These are phyloP conservation scores for Phaeosphaeriaceae sp. DNA, from an alignment of 2,329 filamentous ascomycete species.

Conservation along the genomic window DNA sequence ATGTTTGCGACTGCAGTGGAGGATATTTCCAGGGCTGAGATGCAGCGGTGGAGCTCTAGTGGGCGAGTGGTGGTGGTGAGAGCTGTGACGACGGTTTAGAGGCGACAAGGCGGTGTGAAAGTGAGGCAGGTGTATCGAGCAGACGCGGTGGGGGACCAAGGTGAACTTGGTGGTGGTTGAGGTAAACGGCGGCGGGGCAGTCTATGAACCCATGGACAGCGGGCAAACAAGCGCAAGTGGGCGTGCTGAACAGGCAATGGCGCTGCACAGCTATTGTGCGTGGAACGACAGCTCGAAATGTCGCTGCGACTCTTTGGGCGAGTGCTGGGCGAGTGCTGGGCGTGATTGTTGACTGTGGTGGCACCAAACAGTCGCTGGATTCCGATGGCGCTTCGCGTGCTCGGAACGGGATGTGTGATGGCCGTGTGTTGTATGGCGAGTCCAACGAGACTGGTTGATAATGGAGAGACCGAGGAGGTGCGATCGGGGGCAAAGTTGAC, in stretches of 20 bases:
- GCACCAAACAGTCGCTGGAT: slow-evolving; percentile 17
- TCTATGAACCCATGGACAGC: slow-evolving; percentile 22
- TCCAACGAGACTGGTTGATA: not conserved
- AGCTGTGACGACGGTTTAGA: not conserved
- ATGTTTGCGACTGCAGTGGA: slow-evolving; percentile 24
- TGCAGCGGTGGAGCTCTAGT: slow-evolving; percentile 4
- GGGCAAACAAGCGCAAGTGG: slow-evolving; percentile 4
- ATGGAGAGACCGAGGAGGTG: not conserved
- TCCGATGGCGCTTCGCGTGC: slow-evolving; percentile 18
- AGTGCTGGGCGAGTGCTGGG: slow-evolving; percentile 10
- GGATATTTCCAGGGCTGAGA: not conserved
- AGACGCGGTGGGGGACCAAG: slow-evolving; percentile 10
- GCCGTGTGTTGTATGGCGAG: not conserved
- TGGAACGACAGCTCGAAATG: not conserved
- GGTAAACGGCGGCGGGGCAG: slow-evolving; percentile 31
- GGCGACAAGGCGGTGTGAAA: not conserved
- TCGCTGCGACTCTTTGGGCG: slow-evolving; percentile 6
- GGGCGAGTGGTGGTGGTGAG: not conserved
- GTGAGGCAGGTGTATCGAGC: slow-evolving; percentile 1
- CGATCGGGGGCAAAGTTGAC: not conserved
- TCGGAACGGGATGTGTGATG: slow-evolving; percentile 9
- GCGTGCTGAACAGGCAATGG: not conserved
- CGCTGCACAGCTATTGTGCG: not conserved
- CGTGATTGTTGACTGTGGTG: slow-evolving; percentile 11
- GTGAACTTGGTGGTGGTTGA: slow-evolving; percentile 1